Base-by-base conservation (phyloP, 148 eudicot species). In the Cornus kousa region DNA sequence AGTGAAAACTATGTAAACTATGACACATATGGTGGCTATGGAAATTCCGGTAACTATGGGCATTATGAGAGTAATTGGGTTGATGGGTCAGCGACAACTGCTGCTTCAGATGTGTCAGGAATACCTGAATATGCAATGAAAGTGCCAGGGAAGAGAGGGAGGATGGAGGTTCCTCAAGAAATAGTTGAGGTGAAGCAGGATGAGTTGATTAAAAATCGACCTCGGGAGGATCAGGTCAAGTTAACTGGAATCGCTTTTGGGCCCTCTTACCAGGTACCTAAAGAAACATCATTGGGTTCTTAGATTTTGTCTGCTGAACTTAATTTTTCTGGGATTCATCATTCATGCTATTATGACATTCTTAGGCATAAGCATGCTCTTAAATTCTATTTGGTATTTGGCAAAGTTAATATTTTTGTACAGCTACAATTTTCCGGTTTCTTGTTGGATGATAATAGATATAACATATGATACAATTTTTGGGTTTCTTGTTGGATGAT, bases 151-250 rank as follows among this genome's bases (percentile, higher is more conserved):
- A 93, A 87, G 90, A 93, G 93, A 81, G 90, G 97, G 14, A 91
- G 91, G 88, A 87, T 85, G 65, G 90, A 88, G 73, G 60, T 74
- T 17, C 93, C 93, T 17, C 74, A 80, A 14, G 87, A 96, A 46
- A 87, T 96, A 23, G 60, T 96, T 67, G 99, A 96, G 91, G 99
- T 96, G 72, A 93, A 88, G 77, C 97, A 96, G 80, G 99, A 96
- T 83, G 99, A 96, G 71, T 78, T 96, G 90, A 90, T 92, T 83
- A 96, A 93, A 84, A 89, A 96, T 76, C 87, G 98, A 57, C 99
- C 97, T 2, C 87, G 89, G 46, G 91, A 91, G 81, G 99, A 95
- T 80, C 88, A 87, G 75, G 85, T 81, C 55, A 95, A 86, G 82
- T 67, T 82, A 28, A 95, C 98, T 35, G 98, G 98, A 50, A 84